phyloP scores from a whole-genome alignment of 495 filamentous ascomycete species.

The Talaromyces wortmannii region DNA sequence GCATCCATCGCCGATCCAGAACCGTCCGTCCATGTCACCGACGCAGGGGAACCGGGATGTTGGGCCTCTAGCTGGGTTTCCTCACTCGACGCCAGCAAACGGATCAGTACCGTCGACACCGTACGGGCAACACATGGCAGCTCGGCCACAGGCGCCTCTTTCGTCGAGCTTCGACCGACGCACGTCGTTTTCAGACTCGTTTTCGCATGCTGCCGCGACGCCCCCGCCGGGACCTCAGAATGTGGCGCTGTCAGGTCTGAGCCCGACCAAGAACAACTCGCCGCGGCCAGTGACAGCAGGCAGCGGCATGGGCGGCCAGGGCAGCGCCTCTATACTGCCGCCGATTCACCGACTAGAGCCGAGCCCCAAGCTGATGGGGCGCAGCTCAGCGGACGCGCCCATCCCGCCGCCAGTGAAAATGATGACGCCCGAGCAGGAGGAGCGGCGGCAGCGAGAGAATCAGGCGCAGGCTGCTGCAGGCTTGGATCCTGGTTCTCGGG shows the following conservation, averaged over 20 bases:
- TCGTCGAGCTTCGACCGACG: conserved; percentile 18
- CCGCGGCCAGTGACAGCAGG: conserved; percentile 43
- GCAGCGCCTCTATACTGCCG: conserved; percentile 39
- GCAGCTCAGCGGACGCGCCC: conserved; percentile 39
- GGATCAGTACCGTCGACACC: conserved; percentile 26
- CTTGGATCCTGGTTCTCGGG: background rate
- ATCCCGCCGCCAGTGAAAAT: conserved; percentile 39
- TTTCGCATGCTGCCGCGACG: conserved; percentile 20
- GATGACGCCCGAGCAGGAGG: conserved; percentile 43
- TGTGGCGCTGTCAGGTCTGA: conserved; percentile 56
- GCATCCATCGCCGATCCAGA: conserved; percentile 34
- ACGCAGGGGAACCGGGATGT: conserved; percentile 42
- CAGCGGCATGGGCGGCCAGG: conserved; percentile 17
- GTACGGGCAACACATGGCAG: conserved; percentile 24
- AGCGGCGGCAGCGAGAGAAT: conserved; percentile 35
- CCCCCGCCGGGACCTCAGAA: conserved; percentile 36
- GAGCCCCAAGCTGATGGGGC: conserved; percentile 41
- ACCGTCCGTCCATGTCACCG: conserved; percentile 42
- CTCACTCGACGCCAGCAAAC: conserved; percentile 20
- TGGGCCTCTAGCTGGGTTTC: conserved; percentile 38
- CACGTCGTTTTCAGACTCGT: conserved; percentile 31
- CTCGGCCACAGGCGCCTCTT: conserved; percentile 25
- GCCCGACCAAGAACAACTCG: conserved; percentile 70
- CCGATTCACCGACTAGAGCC: conserved; percentile 43
- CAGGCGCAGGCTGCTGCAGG: conserved; percentile 7